phyloP scores from a whole-genome alignment of 768 basidiomycete genomes.

The Guyanaporus albipodus region DNA sequence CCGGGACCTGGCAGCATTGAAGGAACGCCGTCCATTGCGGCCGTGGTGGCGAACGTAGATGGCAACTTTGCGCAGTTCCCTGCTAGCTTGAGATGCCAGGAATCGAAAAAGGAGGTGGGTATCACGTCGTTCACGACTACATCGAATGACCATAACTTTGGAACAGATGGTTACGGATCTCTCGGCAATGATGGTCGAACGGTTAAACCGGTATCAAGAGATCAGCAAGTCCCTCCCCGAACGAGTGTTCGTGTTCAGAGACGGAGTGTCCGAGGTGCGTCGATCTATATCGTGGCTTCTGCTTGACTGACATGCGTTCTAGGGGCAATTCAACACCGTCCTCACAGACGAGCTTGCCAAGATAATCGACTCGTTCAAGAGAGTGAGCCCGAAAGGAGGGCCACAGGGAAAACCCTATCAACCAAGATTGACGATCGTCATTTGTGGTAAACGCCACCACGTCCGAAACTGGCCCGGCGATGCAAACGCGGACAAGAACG shows the following conservation, averaged over 20 bases:
- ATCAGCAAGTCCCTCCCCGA: constrained; percentile 59
- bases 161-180: constrained; percentile 70
- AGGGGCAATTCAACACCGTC: constrained; percentile 74
- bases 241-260: constrained; percentile 69
- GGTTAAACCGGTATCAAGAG: constrained; percentile 53
- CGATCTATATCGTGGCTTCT: neutral
- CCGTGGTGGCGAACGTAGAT: constrained; percentile 77
- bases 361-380: constrained; percentile 56
- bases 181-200: constrained; percentile 63
- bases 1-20: constrained; percentile 61
- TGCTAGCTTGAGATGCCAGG: constrained; percentile 65
- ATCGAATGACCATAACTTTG: neutral
- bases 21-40: constrained; percentile 80
- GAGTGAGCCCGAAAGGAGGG: constrained; percentile 39
- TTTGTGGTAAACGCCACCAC: constrained; percentile 73
- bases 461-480: constrained; percentile 57
- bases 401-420: constrained; percentile 45
- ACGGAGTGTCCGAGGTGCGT: constrained; percentile 76
- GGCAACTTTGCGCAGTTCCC: constrained; percentile 71
- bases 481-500: constrained; percentile 53
- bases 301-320: neutral
- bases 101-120: constrained; percentile 31
- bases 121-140: neutral
- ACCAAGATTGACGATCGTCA: constrained; percentile 65
- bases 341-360: constrained; percentile 57